Evolutionary conservation across 2,329 filamentous ascomycete species (phyloP).

Genomic region (Trichoderma sp.): DNA sequence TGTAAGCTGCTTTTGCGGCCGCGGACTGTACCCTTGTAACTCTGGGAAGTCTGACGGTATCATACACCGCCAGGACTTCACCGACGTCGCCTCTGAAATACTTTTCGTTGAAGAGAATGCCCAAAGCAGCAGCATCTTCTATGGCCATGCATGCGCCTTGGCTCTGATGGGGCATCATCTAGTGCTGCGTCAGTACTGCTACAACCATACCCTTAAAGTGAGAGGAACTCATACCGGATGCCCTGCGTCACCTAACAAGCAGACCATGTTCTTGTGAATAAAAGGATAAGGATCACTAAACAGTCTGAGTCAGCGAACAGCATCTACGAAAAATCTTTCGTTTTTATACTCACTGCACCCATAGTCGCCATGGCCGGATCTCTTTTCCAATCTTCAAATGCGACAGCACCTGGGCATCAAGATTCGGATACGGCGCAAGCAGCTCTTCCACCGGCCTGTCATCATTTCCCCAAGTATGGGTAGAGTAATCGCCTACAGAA

Average conservation of each 20-base stretch:
- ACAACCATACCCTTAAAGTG: not conserved
- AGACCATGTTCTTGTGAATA: slow-evolving; percentile 48
- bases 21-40: slow-evolving; percentile 56
- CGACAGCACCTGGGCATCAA: slow-evolving; percentile 54
- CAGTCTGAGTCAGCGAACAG: not conserved
- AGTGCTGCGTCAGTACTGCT: slow-evolving; percentile 1
- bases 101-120: slow-evolving; percentile 54
- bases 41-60: slow-evolving; percentile 51
- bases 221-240: slow-evolving; percentile 49
- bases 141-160: slow-evolving; percentile 69
- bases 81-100: slow-evolving; percentile 47
- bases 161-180: slow-evolving; percentile 66
- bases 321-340: not conserved
- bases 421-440: slow-evolving; percentile 55
- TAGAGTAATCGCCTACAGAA: slow-evolving; percentile 54
- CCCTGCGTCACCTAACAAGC: slow-evolving; percentile 63
- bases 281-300: slow-evolving; percentile 53
- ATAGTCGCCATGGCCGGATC: slow-evolving; percentile 61
- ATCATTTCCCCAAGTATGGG: slow-evolving; percentile 57
- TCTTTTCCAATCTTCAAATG: slow-evolving; percentile 60
- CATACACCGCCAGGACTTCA: slow-evolving; percentile 48
- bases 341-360: slow-evolving; percentile 48
- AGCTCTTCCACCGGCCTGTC: slow-evolving; percentile 55
- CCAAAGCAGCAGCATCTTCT: slow-evolving; percentile 61
- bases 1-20: slow-evolving; percentile 55